A percentile compares a stretch with the other conserved stretches of the same genome.
These are phyloP conservation scores for Sordaria brevicollis DNA, from an alignment of 495 filamentous ascomycete genomes.

Conservation along the genomic window DNA sequence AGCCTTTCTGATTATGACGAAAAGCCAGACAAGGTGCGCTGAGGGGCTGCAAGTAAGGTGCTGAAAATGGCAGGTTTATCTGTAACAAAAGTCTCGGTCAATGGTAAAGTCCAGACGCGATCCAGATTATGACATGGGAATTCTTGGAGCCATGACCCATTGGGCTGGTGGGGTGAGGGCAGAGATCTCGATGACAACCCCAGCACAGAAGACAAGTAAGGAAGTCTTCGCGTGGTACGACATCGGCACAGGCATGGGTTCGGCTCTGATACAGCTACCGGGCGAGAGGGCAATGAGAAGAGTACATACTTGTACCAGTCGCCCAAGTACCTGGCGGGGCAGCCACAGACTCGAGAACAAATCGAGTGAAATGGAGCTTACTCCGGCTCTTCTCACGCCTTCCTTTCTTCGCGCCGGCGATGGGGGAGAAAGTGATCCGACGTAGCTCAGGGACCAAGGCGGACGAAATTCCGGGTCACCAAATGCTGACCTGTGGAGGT, in stretches of 20 bases:
- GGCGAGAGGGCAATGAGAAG: constrained; percentile 4
- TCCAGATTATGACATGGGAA: constrained; percentile 17
- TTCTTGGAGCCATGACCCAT: constrained; percentile 17
- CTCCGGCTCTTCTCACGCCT: neutral
- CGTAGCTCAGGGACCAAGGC: neutral
- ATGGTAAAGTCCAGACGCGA: constrained; percentile 18
- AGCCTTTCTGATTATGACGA: neutral
- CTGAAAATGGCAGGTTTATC: neutral
- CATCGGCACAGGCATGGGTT: constrained; percentile 12
- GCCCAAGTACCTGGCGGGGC: neutral
- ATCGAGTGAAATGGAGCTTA: neutral
- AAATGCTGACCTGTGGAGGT: neutral
- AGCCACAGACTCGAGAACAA: neutral
- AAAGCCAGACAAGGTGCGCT: neutral
- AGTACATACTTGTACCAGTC: neutral
- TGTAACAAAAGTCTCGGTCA: constrained; percentile 9
- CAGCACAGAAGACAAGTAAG: constrained; percentile 7
- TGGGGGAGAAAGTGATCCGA: neutral
- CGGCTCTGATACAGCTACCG: neutral
- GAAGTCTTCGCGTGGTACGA: constrained; percentile 16
- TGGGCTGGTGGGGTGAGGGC: constrained; percentile 16
- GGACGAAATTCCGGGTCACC: neutral
- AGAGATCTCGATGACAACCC: constrained; percentile 27
- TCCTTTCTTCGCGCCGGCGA: neutral
- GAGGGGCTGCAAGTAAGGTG: neutral